Percentiles rank a stretch among this genome's conserved stretches.
Evolutionary conservation across 768 basidiomycete genomes (phyloP).

Genomic region (Boletus fagicola): DNA sequence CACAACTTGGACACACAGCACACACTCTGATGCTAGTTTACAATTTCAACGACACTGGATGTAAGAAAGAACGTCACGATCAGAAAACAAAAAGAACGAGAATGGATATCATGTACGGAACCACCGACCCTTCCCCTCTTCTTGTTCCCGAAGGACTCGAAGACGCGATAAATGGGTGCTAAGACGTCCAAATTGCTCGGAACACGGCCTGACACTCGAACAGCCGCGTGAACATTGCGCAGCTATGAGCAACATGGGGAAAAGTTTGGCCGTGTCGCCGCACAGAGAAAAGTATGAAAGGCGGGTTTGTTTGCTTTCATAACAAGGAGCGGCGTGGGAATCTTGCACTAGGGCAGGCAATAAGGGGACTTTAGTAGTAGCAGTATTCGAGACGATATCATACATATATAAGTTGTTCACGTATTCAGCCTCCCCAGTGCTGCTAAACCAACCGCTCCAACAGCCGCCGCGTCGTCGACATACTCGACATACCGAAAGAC

Average conservation of each 20-base stretch:
- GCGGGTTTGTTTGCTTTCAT: background rate
- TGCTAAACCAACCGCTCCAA: conserved; percentile 61
- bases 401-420: background rate
- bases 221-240: conserved; percentile 60
- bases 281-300: conserved; percentile 46
- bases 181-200: conserved; percentile 74
- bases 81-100: background rate
- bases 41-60: background rate
- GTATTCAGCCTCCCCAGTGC: background rate
- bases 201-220: conserved; percentile 90
- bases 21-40: background rate
- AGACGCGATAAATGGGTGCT: conserved; percentile 69
- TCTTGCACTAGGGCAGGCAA: conserved; percentile 22
- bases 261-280: conserved; percentile 77
- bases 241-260: conserved; percentile 91
- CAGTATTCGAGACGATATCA: background rate
- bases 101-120: conserved; percentile 38
- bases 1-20: background rate
- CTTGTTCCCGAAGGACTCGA: conserved; percentile 31
- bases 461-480: conserved; percentile 65
- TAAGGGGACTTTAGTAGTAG: no score
- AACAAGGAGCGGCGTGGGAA: conserved; percentile 11
- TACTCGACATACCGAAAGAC: conserved; percentile 64
- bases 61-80: background rate
- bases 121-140: conserved; percentile 79